Evolutionary conservation across 441 rosid genomes (phyloP).

Genomic region (Dalechampia spathulata): DNA sequence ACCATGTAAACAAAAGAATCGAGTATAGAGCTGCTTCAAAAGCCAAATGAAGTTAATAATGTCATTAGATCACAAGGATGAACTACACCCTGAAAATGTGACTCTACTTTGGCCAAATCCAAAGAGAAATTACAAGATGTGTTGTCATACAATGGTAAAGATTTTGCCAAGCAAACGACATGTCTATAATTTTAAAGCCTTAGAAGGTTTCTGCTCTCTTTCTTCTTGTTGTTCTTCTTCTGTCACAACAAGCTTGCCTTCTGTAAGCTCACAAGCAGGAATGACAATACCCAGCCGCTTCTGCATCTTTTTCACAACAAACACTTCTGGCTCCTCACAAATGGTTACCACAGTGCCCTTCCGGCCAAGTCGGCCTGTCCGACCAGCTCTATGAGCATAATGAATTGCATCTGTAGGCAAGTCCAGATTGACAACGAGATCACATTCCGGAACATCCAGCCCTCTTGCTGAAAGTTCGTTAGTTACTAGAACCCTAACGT

Average conservation of each 20-base stretch:
- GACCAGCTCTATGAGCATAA: conserved; percentile 79
- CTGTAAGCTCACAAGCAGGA: conserved; percentile 62
- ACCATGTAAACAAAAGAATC: neutral
- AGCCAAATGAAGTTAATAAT: neutral
- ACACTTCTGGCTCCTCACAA: conserved; percentile 74
- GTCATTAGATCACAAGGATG: neutral
- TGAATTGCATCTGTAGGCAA: conserved; percentile 72
- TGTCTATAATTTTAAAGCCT: conserved; percentile 14
- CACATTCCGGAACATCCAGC: conserved; percentile 82
- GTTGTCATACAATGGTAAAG: too few relatives aligned
- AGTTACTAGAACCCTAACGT: conserved; percentile 65
- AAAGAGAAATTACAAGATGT: neutral
- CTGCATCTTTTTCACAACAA: conserved; percentile 79
- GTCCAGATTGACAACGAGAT: conserved; percentile 79
- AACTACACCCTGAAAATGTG: neutral
- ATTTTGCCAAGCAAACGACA: neutral
- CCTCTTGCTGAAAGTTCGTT: conserved; percentile 96
- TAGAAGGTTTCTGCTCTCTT: conserved; percentile 32
- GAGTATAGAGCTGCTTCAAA: neutral
- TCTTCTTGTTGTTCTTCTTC: conserved; percentile 48
- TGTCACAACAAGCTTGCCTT: conserved; percentile 61
- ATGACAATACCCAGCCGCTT: conserved; percentile 67
- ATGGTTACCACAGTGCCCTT: conserved; percentile 71
- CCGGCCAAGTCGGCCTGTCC: conserved; percentile 84
- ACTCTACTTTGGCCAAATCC: neutral